A percentile compares a stretch with the other conserved stretches of the same genome.
These are phyloP conservation scores for Grammothele lineata DNA, from an alignment of 768 basidiomycete species.

Conservation along the genomic window DNA sequence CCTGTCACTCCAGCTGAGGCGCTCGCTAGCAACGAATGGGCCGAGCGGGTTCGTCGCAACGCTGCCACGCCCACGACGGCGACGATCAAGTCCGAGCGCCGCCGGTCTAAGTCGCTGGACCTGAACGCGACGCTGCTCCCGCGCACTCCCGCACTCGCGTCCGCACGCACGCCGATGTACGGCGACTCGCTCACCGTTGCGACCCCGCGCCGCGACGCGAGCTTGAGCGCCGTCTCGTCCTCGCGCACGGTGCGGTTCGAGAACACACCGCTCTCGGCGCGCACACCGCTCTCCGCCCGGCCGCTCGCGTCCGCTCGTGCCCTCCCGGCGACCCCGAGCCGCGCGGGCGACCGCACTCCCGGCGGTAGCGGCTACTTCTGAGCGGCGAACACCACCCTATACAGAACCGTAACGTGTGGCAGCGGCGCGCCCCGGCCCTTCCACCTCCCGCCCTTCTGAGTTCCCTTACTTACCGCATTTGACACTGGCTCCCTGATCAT, in stretches of 20 bases:
- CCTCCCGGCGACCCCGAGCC: constrained; percentile 1
- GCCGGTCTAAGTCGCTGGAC: constrained; percentile 22
- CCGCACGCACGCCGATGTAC: constrained; percentile 10
- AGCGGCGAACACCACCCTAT: background rate
- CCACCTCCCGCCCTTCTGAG: too few species aligned
- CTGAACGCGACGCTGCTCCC: constrained; percentile 12
- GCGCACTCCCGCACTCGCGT: constrained; percentile 10
- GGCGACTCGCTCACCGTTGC: constrained; percentile 2
- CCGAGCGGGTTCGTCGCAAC: constrained; percentile 17
- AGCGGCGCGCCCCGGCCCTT: too few species aligned
- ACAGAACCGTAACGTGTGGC: too few species aligned
- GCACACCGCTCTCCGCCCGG: constrained; percentile 6
- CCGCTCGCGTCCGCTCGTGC: constrained; percentile 1
- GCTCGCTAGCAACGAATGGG: constrained; percentile 17
- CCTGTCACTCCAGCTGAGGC: constrained; percentile 7
- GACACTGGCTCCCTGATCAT: background rate
- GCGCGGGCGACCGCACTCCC: constrained; percentile 3
- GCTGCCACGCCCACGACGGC: constrained; percentile 10
- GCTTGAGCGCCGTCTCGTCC: constrained; percentile 7
- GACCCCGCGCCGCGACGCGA: constrained; percentile 9
- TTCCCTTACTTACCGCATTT: too few species aligned
- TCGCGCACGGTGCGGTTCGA: background rate
- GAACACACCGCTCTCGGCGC: background rate
- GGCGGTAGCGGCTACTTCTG: constrained; percentile 4
- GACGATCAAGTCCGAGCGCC: constrained; percentile 14